Evolutionary conservation across 371 early-diverging fungal species (phyloP).

Genomic region (Rhizopus arrhizus): DNA sequence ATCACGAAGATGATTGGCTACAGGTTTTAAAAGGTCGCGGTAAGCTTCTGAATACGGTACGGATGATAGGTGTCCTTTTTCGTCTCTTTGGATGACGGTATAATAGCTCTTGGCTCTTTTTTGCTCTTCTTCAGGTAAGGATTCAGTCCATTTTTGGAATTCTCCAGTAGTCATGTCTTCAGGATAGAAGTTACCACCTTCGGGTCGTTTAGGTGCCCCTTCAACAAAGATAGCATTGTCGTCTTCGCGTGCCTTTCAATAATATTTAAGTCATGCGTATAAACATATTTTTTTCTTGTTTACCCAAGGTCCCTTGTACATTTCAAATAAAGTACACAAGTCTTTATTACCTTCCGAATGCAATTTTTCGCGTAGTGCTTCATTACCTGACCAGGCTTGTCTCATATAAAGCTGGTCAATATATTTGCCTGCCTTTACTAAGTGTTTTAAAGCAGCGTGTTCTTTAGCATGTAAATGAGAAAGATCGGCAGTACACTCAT

Average conservation of each 20-base stretch:
- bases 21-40: constrained; percentile 63
- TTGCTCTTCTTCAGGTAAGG: constrained; percentile 51
- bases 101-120: constrained; percentile 72
- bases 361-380: constrained; percentile 58
- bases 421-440: constrained; percentile 66
- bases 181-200: constrained; percentile 75
- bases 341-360: constrained; percentile 41
- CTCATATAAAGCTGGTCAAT: constrained; percentile 69
- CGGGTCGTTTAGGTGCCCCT: constrained; percentile 64
- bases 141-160: constrained; percentile 62
- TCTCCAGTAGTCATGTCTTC: constrained; percentile 75
- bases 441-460: constrained; percentile 63
- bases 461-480: constrained; percentile 63
- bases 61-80: constrained; percentile 37
- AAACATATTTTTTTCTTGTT: constrained; percentile 3
- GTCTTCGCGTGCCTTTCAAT: constrained; percentile 42
- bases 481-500: constrained; percentile 63
- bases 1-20: constrained; percentile 57
- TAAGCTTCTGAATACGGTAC: constrained; percentile 68
- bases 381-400: constrained; percentile 75
- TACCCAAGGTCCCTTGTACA: constrained; percentile 80
- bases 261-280: not conserved
- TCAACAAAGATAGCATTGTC: constrained; percentile 64
- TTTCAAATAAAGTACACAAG: constrained; percentile 57
- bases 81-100: constrained; percentile 56